Base-by-base conservation (phyloP, 495 filamentous ascomycete species). In the Aspergillus sparsus region DNA sequence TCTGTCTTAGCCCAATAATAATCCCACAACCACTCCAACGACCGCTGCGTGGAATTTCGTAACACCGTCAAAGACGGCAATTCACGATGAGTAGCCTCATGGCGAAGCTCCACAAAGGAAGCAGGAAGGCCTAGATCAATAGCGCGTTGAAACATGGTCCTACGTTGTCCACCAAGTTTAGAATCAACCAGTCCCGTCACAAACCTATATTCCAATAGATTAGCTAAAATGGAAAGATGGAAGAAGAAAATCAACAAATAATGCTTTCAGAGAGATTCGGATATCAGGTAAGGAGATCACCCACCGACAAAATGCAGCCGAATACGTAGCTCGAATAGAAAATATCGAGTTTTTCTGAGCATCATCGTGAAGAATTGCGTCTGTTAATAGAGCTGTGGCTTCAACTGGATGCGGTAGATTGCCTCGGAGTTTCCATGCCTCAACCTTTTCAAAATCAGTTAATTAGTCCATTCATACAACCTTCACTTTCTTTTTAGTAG, bases 21-120 rank as follows among this genome's bases (percentile, higher is more conserved):
- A 39, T 82, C 79, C 91, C 91, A 96, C 50, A 97, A 81, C 93
- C 93, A 97, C 33, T 80, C 82, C 52, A 98, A 75, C 2, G 86
- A 90, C 63, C 86, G 82, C 62, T 79, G 64, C 3, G 87, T 81
- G 6, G 88, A 85, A 11, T 78, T 77, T 54, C 90, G 79, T 55
- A 97, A 74, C 31, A 90, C 83, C 7, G 81, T 74, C 53, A 97
- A 74, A 1, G 85, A 84, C 1, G 93, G 93, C 55, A 96, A 74
- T 65, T 91, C 88, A 62, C 92, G 89, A 71, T 98, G 93, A 39
- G 91, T 94, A 35, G 89, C 89, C 70, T 94, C 88, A 67, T 98
- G 93, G 15, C 93, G 81, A 53, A 97, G 77, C 74, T 96, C 92
- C 37, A 97, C 92, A 70, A 96, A 94, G 0, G 89, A 86, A 7